Conservation (phyloP, 495 filamentous ascomycete genomes). For the Neurospora terricola region DNA sequence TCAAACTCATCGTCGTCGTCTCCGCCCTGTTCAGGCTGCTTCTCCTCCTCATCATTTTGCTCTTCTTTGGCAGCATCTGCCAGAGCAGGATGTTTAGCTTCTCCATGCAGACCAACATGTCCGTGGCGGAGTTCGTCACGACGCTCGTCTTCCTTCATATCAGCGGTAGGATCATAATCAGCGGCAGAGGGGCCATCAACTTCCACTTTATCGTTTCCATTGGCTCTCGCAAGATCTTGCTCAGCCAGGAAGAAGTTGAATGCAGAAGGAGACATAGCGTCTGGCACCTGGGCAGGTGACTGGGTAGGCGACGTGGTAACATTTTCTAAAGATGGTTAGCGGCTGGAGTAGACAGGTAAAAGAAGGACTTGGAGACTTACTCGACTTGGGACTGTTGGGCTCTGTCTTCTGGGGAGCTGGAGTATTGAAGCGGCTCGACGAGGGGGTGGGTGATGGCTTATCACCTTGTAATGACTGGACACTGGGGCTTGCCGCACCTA, state of each 20-base stretch:
- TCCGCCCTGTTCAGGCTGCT: constrained; percentile 29
- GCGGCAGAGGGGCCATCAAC: constrained; percentile 79
- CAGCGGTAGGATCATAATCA: constrained; percentile 87
- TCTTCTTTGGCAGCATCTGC: constrained; percentile 12
- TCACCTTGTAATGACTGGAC: constrained; percentile 65
- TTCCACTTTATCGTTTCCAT: constrained; percentile 36
- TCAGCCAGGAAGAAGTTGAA: constrained; percentile 38
- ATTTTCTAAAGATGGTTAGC: constrained; percentile 11
- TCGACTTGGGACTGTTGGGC: constrained; percentile 30
- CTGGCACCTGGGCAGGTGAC: constrained; percentile 25
- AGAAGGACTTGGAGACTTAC: constrained; percentile 15
- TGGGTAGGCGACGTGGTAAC: constrained; percentile 21
- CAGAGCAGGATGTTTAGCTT: constrained; percentile 17
- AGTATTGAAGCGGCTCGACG: constrained; percentile 34
- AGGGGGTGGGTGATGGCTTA: constrained; percentile 45
- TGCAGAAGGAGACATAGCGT: constrained; percentile 32
- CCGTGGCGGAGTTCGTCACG: constrained; percentile 56
- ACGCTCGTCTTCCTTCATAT: constrained; percentile 81
- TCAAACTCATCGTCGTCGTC: constrained; percentile 65
- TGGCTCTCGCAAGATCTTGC: constrained; percentile 56
- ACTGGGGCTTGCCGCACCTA: constrained; percentile 62
- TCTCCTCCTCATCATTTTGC: constrained; percentile 24
- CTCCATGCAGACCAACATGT: constrained; percentile 37
- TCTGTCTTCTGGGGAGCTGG: constrained; percentile 25
- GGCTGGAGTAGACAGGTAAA: neutral